phyloP scores from a whole-genome alignment of 2,329 filamentous ascomycete species.

The Thielaviopsis ethacetica region DNA sequence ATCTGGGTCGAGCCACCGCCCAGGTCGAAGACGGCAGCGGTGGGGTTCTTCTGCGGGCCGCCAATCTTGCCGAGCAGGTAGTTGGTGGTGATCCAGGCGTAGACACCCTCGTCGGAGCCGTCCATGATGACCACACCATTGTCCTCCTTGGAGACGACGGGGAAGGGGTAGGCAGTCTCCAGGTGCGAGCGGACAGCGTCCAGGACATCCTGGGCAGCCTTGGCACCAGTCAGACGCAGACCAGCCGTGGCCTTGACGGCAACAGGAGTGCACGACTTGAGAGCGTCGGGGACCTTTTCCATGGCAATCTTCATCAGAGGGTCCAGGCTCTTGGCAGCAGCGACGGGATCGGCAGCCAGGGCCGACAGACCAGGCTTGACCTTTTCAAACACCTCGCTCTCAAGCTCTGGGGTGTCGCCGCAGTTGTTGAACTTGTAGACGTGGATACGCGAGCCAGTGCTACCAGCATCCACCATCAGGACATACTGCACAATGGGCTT shows the following conservation, averaged over 20 bases:
- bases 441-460: constrained; percentile 93
- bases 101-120: constrained; percentile 90
- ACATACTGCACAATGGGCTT: constrained; percentile 96
- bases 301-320: constrained; percentile 74
- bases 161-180: constrained; percentile 85
- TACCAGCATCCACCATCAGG: constrained; percentile 96
- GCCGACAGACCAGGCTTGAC: constrained; percentile 79
- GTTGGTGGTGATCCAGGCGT: constrained; percentile 98
- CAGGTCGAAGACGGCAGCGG: constrained; percentile 88
- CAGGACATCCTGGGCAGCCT: constrained; percentile 70
- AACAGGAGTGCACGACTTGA: constrained; percentile 82
- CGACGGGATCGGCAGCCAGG: constrained; percentile 72
- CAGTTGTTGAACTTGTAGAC: constrained; percentile 97
- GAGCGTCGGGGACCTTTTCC: constrained; percentile 65
- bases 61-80: constrained; percentile 97
- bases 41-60: constrained; percentile 73
- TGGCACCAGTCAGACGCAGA: constrained; percentile 66
- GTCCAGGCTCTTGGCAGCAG: constrained; percentile 79
- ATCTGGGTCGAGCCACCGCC: constrained; percentile 96
- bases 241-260: constrained; percentile 98
- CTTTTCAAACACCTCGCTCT: constrained; percentile 85
- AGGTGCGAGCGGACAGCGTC: constrained; percentile 69
- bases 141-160: constrained; percentile 71
- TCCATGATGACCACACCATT: constrained; percentile 95
- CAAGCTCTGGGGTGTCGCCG: constrained; percentile 82